Evolutionary conservation across 140 eudicot genomes (phyloP), one percentile per base, ranked within the genome.

Genomic region (Cichorium intybus): DNA sequence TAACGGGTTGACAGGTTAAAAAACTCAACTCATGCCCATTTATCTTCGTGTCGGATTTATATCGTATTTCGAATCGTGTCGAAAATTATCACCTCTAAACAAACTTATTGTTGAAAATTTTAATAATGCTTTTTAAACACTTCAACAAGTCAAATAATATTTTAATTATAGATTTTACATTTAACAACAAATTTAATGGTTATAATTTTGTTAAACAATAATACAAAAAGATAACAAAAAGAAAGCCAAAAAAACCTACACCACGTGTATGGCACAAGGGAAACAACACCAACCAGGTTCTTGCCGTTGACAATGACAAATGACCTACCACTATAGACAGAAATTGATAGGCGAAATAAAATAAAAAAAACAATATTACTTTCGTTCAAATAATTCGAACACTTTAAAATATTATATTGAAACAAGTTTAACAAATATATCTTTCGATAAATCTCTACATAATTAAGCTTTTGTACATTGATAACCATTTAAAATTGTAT

Each of bases 281-380:
- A 61, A 71, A 71, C 77, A 71, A 71, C 70, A 71, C 63, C 57
- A 71, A 35, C 70, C 70, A 71, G 70, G 77, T 71, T 71, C 33
- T 71, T 39, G 39, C 47, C 45, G 15, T 61, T 52, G 77, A 62
- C 24, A 62, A 62, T 53, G 70, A 72, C 71, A 43, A 17, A 10
- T 62, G 47, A 72, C 70, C 77, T 37, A 62, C 71, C 77, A 51
- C 56, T 55, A 62, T 39, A 27, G 57, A 52, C 64, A 51, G 21
- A 51, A 51, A 62, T 61, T 71, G 45, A 60, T 71, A 31, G 28
- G n/a, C 24, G 39, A 37, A 60, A 50, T 6, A 49, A 70, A 18
- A 49, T 17, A 64, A 2, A 60, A 8, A 7, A 29, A 46, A 24
- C 9, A 6, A 46, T 26, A 24, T 16, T 46, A 20, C 49, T 17